Base-by-base conservation (phyloP, 192 early-diverging fungal genomes). In the Radiomyces spectabilis region DNA sequence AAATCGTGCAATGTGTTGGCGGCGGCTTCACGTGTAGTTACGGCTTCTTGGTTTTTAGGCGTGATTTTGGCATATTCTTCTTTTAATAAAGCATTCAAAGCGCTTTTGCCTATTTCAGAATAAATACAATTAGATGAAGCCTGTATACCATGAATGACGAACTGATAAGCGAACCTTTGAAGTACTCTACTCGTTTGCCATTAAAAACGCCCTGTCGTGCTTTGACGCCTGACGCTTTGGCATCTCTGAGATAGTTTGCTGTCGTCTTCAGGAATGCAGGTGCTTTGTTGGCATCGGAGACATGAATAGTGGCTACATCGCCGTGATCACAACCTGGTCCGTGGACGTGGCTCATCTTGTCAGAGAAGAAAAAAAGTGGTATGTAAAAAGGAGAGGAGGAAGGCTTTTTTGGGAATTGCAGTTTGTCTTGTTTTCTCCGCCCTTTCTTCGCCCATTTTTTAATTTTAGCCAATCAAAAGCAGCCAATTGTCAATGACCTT, bases 111-210 rank as follows among this genome's bases (percentile, higher is more conserved):
- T 65, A 39, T 19, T 31, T 34, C 2, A 35, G 13, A 41, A 59
- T 9, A 46, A 60, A 19, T 33, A 43, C 1, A 53, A 41, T 30
- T 37, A 34, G 13, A 41, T 27, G 21, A 12, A 13, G 42, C 24
- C 42, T 43, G 16, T 24, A 43, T 43, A 29, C 22, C 49, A 24
- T 24, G 9, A 24, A 2, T 45, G 8, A 24, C 3, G 3, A 25
- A 24, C 9, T 32, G 18, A 35, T 43, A 13, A 9, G 51, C 29
- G 51, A 61, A 87, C 89, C 87, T 74, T 95, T 93, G 68, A 96
- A 94, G 66, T 85, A 96, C 34, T 91, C 89, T n/a, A 94, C 87
- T 40, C 94, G 75, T 18, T 83, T 82, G 18, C 92, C 96, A 58
- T 93, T 89, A 29, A 95, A 73, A 32, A 91, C 80, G 37, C 96